Conservation (phyloP, 2,329 filamentous ascomycete genomes). For the Pyrenophora teres region DNA sequence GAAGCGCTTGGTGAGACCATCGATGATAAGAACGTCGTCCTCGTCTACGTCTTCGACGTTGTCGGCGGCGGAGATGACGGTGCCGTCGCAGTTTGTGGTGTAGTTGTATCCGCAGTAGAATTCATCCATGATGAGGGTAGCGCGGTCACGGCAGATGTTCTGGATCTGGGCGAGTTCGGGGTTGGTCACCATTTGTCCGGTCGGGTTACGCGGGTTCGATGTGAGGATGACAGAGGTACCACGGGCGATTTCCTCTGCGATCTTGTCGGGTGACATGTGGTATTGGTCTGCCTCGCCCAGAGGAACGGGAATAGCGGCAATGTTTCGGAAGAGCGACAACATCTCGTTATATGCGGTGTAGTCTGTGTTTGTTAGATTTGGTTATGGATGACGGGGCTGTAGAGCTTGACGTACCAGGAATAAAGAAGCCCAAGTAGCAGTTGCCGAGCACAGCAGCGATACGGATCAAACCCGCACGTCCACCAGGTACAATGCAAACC, state of each 20-base stretch:
- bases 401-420: slow-evolving; percentile 56
- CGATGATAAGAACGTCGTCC: slow-evolving; percentile 86
- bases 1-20: slow-evolving; percentile 96
- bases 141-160: slow-evolving; percentile 86
- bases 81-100: slow-evolving; percentile 86
- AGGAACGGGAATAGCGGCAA: slow-evolving; percentile 58
- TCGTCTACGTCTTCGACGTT: slow-evolving; percentile 86
- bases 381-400: too few species aligned
- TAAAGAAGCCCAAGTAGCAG: slow-evolving; percentile 90
- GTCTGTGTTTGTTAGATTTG: slow-evolving; percentile 50
- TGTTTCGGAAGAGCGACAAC: slow-evolving; percentile 90
- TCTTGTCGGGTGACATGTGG: slow-evolving; percentile 91
- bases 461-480: slow-evolving; percentile 87
- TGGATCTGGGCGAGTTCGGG: slow-evolving; percentile 89
- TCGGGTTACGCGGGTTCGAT: slow-evolving; percentile 94
- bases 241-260: slow-evolving; percentile 85
- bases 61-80: slow-evolving; percentile 83
- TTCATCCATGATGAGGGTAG: slow-evolving; percentile 92
- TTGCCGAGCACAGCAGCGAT: slow-evolving; percentile 94
- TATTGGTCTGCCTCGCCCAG: slow-evolving; percentile 85
- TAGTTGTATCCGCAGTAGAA: slow-evolving; percentile 77
- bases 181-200: slow-evolving; percentile 82
- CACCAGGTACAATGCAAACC: slow-evolving; percentile 78
- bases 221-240: slow-evolving; percentile 82
- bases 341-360: slow-evolving; percentile 99